These are phyloP conservation scores for Quercus berberidifolia DNA, from an alignment of 306 rosid species.

Conservation along the genomic window DNA sequence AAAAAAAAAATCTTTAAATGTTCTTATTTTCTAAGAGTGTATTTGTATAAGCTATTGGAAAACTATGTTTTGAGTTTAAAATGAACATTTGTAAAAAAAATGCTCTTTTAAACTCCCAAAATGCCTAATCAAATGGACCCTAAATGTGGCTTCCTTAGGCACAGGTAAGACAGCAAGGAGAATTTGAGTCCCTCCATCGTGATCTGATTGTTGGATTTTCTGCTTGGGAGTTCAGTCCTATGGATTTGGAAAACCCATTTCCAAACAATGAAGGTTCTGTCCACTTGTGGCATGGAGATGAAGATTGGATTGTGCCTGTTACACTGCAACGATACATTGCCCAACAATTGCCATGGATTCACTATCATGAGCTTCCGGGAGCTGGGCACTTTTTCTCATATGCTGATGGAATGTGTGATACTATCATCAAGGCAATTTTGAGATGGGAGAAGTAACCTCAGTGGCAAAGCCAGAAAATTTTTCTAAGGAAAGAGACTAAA, in stretches of 20 bases:
- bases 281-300: constrained; percentile 91
- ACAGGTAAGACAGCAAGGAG: constrained; percentile 68
- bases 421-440: constrained; percentile 50
- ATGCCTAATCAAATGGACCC: not conserved
- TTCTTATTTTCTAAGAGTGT: constrained; percentile 5
- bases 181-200: constrained; percentile 51
- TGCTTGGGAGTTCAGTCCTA: constrained; percentile 77
- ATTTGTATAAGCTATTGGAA: no score
- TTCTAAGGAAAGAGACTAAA: not conserved
- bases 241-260: constrained; percentile 73
- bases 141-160: constrained; percentile 42
- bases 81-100: no score
- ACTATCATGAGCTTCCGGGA: constrained; percentile 74
- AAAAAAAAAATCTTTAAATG: no score
- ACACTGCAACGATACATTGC: constrained; percentile 53
- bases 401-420: constrained; percentile 49
- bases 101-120: no score
- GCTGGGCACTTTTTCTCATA: constrained; percentile 62
- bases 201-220: constrained; percentile 66
- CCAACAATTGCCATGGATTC: constrained; percentile 75
- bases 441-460: constrained; percentile 19
- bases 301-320: constrained; percentile 60
- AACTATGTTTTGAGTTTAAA: no score
- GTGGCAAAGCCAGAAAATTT: constrained; percentile 10
- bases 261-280: constrained; percentile 62